Evolutionary conservation across 169 alveolate species (phyloP).

Genomic region (Eimeria tenella): DNA sequence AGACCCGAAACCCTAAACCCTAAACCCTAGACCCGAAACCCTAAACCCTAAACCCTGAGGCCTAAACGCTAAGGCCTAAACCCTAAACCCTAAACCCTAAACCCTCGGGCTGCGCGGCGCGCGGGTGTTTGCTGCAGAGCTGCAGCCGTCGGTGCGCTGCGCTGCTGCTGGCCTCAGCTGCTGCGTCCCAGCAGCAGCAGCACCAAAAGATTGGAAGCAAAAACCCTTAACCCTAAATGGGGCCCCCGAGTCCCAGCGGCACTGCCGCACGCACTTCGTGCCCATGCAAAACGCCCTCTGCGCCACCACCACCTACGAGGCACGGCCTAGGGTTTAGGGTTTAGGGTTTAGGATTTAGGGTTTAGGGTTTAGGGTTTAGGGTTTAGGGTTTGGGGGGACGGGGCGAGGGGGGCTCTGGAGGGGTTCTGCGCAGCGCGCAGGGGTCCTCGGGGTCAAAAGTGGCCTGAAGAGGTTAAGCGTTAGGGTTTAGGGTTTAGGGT

Average conservation of each 20-base stretch:
- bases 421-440: too few relatives aligned
- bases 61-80: not conserved
- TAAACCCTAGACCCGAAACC: too few relatives aligned
- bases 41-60: not conserved
- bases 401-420: not conserved
- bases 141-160: conserved; percentile 71
- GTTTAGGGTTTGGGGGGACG: conserved; percentile 17
- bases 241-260: not conserved
- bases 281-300: conserved; percentile 77
- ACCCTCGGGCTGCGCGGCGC: not conserved
- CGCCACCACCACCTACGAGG: conserved; percentile 71
- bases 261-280: conserved; percentile 71
- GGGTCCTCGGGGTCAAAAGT: not conserved
- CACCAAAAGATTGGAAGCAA: conserved; percentile 50
- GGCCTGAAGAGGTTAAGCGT: not conserved
- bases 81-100: conserved; percentile 1
- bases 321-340: conserved; percentile 11
- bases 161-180: conserved; percentile 71
- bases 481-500: conserved; percentile 26
- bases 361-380: not conserved
- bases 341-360: conserved; percentile 29
- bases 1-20: too few relatives aligned
- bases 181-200: conserved; percentile 75
- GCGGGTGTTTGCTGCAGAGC: not conserved
- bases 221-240: conserved; percentile 62